Conservation (phyloP, 306 rosid species). For the Sechiopsis laciniata region DNA sequence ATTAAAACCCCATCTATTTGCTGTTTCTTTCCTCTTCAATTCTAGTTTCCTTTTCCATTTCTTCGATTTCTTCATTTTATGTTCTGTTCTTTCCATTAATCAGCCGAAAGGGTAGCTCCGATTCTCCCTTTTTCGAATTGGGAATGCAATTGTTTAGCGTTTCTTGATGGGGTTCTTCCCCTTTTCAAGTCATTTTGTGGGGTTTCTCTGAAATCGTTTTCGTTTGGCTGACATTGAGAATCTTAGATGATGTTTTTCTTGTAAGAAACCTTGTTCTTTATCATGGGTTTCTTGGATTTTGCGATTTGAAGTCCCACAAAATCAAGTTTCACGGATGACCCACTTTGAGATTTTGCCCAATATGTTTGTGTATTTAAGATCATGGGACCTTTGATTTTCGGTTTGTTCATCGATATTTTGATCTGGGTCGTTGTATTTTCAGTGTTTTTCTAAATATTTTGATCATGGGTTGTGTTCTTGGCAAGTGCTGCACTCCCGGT, state of each 20-base stretch:
- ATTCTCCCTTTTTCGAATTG: not conserved
- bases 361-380: not conserved
- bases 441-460: conserved; percentile 12
- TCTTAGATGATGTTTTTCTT: not conserved
- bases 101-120: not conserved
- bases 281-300: not conserved
- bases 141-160: not conserved
- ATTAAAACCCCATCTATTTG: not conserved
- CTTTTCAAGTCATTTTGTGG: not conserved
- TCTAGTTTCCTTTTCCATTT: not conserved
- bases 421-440: conserved; percentile 1
- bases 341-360: not conserved
- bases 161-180: not conserved
- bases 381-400: not conserved
- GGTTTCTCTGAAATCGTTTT: not conserved
- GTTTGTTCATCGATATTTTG: not conserved
- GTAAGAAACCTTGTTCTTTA: not conserved
- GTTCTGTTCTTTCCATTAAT: not conserved
- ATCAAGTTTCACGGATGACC: not conserved
- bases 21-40: too few species aligned
- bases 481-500: conserved; percentile 55
- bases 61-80: conserved; percentile 29
- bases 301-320: conserved; percentile 6
- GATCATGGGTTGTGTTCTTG: conserved; percentile 81
- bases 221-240: not conserved